Conservation (phyloP, 208 protist species). For the Leishmania braziliensis region DNA sequence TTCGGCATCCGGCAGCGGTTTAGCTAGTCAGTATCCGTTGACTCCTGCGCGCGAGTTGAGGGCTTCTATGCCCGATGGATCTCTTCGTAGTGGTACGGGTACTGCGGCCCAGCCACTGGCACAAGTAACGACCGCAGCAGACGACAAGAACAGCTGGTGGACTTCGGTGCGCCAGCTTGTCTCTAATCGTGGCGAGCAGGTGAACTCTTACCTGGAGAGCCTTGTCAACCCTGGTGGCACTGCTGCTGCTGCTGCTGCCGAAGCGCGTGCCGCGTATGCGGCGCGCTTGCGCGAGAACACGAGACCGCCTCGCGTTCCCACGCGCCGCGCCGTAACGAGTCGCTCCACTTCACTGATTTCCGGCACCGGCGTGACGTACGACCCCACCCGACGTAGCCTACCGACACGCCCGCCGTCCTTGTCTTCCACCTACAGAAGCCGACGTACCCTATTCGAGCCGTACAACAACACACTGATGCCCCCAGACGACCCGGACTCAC, state of each 20-base stretch:
- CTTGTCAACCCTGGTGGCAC: conserved; percentile 35
- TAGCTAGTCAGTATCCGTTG: neutral
- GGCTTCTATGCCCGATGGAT: neutral
- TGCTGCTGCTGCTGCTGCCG: conserved; percentile 3
- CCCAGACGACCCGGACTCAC: neutral
- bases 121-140: neutral
- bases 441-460: conserved; percentile 17
- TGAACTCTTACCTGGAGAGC: conserved; percentile 38
- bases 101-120: neutral
- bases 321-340: neutral
- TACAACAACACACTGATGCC: conserved; percentile 1
- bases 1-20: conserved; percentile 4
- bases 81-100: neutral
- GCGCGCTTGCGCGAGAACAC: neutral
- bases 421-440: neutral
- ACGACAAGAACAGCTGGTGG: conserved; percentile 27
- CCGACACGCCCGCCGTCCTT: neutral
- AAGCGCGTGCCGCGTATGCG: neutral
- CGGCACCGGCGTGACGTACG: conserved; percentile 1
- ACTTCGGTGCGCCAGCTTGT: conserved; percentile 13
- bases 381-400: neutral
- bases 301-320: neutral
- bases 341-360: conserved; percentile 18
- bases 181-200: conserved; percentile 14
- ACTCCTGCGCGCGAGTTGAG: neutral